phyloP scores from a whole-genome alignment of 108 stramenopile genomes.

The Epithemia pelagica region DNA sequence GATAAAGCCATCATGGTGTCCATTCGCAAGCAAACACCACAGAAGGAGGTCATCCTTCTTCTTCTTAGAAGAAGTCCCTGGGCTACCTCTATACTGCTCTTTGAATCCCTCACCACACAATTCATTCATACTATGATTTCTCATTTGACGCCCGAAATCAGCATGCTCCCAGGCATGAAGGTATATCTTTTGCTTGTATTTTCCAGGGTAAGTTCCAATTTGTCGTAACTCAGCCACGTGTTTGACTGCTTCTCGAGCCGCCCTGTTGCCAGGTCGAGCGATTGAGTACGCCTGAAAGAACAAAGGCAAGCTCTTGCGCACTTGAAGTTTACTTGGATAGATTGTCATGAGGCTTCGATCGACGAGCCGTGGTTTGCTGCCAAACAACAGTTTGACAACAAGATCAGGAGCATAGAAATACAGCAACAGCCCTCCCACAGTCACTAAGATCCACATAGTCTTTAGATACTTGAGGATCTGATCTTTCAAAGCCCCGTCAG shows the following conservation, averaged over 20 bases:
- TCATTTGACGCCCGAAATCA: not conserved
- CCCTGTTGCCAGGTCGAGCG: not conserved
- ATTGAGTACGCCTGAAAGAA: not conserved
- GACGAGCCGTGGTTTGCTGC: not conserved
- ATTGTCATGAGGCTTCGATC: slow-evolving; percentile 3
- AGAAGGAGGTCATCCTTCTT: not conserved
- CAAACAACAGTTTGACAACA: not conserved
- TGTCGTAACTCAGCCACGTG: slow-evolving; percentile 2
- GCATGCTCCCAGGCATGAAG: slow-evolving; percentile 1
- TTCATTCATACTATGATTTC: not conserved
- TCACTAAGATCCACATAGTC: not conserved
- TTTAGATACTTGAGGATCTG: slow-evolving; percentile 3
- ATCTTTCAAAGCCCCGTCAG: not conserved
- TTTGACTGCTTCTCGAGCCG: not conserved
- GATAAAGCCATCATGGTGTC: not conserved
- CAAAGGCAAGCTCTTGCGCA: not conserved
- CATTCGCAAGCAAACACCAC: not conserved
- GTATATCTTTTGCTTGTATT: not conserved
- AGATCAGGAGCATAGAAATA: slow-evolving; percentile 1
- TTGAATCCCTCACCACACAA: not conserved
- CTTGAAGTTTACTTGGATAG: not conserved
- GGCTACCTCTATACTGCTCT: not conserved
- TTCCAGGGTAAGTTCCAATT: not conserved
- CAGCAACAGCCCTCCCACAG: not conserved
- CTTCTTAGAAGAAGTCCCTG: not conserved